Percentiles rank a stretch among this genome's conserved stretches.
phyloP scores from a whole-genome alignment of 352 stramenopile species.

The Paralagenidium karlingii region DNA sequence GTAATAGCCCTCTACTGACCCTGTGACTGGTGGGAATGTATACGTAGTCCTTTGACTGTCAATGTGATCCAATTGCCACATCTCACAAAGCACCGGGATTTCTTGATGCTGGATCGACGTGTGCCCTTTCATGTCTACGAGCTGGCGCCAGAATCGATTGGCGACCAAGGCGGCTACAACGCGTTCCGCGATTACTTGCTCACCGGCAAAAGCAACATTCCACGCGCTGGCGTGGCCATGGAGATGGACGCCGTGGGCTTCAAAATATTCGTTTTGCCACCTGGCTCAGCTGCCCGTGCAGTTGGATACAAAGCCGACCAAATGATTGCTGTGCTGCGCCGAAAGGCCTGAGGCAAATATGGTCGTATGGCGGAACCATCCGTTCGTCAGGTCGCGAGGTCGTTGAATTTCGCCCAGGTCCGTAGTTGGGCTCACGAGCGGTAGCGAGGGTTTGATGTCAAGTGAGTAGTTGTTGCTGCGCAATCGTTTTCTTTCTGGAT shows the following conservation, averaged over 20 bases:
- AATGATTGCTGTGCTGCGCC: conserved; percentile 56
- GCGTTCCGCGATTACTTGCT: conserved; percentile 57
- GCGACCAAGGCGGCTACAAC: conserved; percentile 35
- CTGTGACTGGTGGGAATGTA: conserved; percentile 2
- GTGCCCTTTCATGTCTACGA: conserved; percentile 53
- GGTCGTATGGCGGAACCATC: no score
- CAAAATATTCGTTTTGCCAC: conserved; percentile 69
- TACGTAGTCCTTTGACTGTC: conserved; percentile 36
- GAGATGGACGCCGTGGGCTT: conserved; percentile 53
- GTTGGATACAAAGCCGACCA: conserved; percentile 59
- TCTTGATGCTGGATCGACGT: conserved; percentile 44
- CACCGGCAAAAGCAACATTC: conserved; percentile 23
- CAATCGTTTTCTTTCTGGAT: no score
- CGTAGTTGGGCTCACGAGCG: no score
- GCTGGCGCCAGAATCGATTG: conserved; percentile 34
- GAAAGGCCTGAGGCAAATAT: conserved; percentile 3
- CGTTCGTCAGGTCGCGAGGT: no score
- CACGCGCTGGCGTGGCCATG: conserved; percentile 31
- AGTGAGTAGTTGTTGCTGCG: no score
- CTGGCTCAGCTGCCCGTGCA: conserved; percentile 35
- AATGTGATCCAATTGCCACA: conserved; percentile 49
- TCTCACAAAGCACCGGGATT: conserved; percentile 40
- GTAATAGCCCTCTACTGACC: background rate
- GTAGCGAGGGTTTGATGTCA: no score
- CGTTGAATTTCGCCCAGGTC: no score